These are phyloP conservation scores for Symbiotaphrina buchneri DNA, from an alignment of 495 filamentous ascomycete species.

Conservation along the genomic window DNA sequence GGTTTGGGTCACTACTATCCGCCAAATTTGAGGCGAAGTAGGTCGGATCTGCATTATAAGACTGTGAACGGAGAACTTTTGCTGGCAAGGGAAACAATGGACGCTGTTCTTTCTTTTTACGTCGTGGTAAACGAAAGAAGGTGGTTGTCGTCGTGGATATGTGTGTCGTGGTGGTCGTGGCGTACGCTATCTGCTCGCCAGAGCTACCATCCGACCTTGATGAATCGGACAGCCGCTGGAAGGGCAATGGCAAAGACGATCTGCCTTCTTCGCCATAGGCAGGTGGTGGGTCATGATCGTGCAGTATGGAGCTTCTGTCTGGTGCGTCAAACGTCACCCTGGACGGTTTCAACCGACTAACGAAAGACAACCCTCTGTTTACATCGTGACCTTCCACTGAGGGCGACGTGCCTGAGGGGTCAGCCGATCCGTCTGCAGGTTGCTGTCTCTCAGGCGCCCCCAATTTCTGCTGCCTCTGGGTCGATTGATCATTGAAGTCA, in stretches of 20 bases:
- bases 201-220: constrained; percentile 77
- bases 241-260: constrained; percentile 40
- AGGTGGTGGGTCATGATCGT: constrained; percentile 24
- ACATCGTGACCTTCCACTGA: not conserved
- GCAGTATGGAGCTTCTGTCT: constrained; percentile 29
- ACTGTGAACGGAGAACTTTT: constrained; percentile 20
- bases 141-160: constrained; percentile 40
- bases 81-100: constrained; percentile 77
- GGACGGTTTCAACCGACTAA: constrained; percentile 21
- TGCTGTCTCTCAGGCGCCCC: constrained; percentile 21
- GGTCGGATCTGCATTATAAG: constrained; percentile 7
- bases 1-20: constrained; percentile 11
- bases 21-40: too few relatives aligned
- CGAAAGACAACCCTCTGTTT: constrained; percentile 7
- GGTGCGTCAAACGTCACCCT: constrained; percentile 46
- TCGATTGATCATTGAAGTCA: constrained; percentile 24
- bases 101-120: constrained; percentile 59
- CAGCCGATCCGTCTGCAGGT: constrained; percentile 13
- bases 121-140: constrained; percentile 53
- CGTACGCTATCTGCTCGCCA: constrained; percentile 44
- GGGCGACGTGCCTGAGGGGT: not conserved
- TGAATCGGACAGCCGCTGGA: constrained; percentile 67
- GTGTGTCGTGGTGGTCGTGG: constrained; percentile 38
- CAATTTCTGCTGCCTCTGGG: constrained; percentile 29
- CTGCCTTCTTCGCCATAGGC: constrained; percentile 42